phyloP scores from a whole-genome alignment of 2,329 filamentous ascomycete genomes.

The Cladosporium sp. region DNA sequence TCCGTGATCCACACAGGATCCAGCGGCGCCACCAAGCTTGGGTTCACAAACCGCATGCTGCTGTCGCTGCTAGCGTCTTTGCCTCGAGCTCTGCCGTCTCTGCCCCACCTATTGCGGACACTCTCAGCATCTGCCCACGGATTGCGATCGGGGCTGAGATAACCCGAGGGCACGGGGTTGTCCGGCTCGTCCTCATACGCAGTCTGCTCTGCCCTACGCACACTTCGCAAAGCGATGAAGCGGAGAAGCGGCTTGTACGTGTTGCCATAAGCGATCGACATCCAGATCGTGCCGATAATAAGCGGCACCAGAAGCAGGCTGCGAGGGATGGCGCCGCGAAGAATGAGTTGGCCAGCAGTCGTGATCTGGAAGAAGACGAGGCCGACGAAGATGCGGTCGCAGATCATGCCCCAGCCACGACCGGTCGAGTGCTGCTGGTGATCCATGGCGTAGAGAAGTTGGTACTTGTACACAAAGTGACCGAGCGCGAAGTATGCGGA shows the following conservation, averaged over 20 bases:
- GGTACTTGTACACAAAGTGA: slow-evolving; percentile 92
- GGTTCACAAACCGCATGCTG: slow-evolving; percentile 67
- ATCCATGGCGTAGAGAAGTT: slow-evolving; percentile 96
- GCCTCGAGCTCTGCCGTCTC: slow-evolving; percentile 47
- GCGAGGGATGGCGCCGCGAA: slow-evolving; percentile 65
- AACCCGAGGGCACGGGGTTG: background rate
- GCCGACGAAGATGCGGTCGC: slow-evolving; percentile 80
- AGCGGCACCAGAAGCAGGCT: slow-evolving; percentile 71
- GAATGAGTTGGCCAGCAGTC: slow-evolving; percentile 77
- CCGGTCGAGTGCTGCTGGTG: slow-evolving; percentile 92
- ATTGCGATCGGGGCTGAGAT: slow-evolving; percentile 32
- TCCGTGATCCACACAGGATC: slow-evolving; percentile 25
- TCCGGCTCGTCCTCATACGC: slow-evolving; percentile 32
- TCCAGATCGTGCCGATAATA: slow-evolving; percentile 77
- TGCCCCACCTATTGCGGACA: slow-evolving; percentile 9
- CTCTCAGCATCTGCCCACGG: slow-evolving; percentile 27
- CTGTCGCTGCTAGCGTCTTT: slow-evolving; percentile 67
- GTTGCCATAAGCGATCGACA: slow-evolving; percentile 70
- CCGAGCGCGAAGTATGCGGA: slow-evolving; percentile 71
- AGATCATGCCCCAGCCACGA: slow-evolving; percentile 93
- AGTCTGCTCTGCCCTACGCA: slow-evolving; percentile 56
- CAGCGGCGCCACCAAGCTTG: slow-evolving; percentile 59
- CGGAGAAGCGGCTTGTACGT: slow-evolving; percentile 84
- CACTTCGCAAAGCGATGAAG: slow-evolving; percentile 85
- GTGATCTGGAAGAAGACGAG: slow-evolving; percentile 84